Evolutionary conservation across 2,329 filamentous ascomycete genomes (phyloP).

Genomic region (Hirsutella minnesotensis): DNA sequence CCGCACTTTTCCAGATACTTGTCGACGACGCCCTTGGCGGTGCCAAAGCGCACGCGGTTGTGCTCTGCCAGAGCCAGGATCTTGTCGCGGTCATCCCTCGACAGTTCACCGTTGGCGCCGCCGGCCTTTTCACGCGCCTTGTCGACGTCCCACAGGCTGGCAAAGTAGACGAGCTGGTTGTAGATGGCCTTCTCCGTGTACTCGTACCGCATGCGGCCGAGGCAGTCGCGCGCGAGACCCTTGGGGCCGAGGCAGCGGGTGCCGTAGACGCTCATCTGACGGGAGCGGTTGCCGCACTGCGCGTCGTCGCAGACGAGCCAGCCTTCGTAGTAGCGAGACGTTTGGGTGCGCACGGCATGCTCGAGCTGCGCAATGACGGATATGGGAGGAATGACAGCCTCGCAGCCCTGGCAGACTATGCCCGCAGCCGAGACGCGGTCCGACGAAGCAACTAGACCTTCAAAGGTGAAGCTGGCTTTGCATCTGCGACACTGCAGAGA

Average conservation of each 20-base stretch:
- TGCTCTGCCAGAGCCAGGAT: constrained; percentile 64
- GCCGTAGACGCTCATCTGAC: constrained; percentile 89
- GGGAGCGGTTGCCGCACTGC: constrained; percentile 73
- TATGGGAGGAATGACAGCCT: constrained; percentile 52
- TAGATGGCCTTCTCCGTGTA: constrained; percentile 82
- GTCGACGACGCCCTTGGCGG: constrained; percentile 66
- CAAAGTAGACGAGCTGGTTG: constrained; percentile 86
- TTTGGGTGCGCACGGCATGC: constrained; percentile 64
- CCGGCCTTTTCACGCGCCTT: constrained; percentile 49
- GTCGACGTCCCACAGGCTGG: constrained; percentile 79
- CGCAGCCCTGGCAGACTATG: constrained; percentile 61
- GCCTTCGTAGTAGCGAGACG: constrained; percentile 79
- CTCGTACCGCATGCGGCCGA: constrained; percentile 81
- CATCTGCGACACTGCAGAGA: constrained; percentile 72
- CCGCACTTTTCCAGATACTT: constrained; percentile 82
- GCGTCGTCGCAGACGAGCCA: constrained; percentile 87
- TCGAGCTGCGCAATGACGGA: constrained; percentile 81
- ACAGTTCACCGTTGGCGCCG: constrained; percentile 34
- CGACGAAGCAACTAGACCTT: constrained; percentile 53
- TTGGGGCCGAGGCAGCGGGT: constrained; percentile 78
- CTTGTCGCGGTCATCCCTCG: constrained; percentile 47
- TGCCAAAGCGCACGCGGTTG: constrained; percentile 69
- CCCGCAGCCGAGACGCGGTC: constrained; percentile 60
- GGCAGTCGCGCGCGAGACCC: constrained; percentile 72
- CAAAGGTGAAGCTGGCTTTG: constrained; percentile 59